Percentiles rank a stretch among this genome's conserved stretches.
Conservation (phyloP, 345 rosid genomes). For the Syzygium oleosum region DNA sequence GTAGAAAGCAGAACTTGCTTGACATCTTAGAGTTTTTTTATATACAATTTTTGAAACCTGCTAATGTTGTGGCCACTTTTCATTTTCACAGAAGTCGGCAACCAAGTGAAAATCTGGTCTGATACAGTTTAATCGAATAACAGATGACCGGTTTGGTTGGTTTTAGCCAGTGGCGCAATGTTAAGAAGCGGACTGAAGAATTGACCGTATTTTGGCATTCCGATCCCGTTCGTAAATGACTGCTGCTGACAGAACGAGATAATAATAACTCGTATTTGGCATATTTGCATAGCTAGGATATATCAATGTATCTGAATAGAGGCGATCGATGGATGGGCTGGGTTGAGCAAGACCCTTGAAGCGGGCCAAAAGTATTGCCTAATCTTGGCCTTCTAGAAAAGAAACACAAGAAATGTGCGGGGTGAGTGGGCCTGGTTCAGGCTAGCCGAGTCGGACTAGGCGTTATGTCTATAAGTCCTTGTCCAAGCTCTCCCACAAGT, state of each 20-base stretch:
- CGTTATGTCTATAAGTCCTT: neutral
- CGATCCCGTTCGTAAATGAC: fast-evolving
- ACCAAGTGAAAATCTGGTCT: neutral
- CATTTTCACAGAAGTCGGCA: neutral
- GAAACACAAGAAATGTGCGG: neutral
- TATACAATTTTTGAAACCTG: neutral
- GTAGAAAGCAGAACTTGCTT: neutral
- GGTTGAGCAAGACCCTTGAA: neutral
- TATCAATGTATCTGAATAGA: neutral
- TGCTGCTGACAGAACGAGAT: neutral
- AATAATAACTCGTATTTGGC: neutral
- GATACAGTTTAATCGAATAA: neutral
- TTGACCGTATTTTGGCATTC: neutral
- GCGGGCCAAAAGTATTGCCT: neutral
- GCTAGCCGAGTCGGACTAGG: neutral
- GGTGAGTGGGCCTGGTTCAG: neutral
- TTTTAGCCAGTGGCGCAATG: neutral
- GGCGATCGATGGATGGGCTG: neutral
- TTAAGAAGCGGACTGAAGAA: neutral
- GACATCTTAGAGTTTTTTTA: neutral
- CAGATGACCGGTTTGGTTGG: neutral
- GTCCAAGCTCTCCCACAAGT: neutral
- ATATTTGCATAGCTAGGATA: neutral
- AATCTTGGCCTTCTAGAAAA: neutral
- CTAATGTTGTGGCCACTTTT: neutral